These are phyloP conservation scores for Tilletia indica DNA, from an alignment of 1,284 basidiomycete genomes.

Conservation along the genomic window DNA sequence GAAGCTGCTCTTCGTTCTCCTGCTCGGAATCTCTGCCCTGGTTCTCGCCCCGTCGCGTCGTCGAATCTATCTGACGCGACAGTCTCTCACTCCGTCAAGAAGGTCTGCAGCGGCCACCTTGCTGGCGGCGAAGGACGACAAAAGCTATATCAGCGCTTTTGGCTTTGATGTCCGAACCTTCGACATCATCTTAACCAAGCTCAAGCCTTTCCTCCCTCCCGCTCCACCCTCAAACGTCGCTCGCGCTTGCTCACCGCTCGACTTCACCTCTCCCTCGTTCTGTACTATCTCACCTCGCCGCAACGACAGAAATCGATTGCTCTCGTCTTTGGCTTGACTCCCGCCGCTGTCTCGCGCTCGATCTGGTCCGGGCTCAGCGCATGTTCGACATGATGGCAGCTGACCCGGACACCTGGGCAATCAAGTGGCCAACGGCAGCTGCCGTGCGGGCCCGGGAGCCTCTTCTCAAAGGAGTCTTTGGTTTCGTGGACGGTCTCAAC, in stretches of 20 bases:
- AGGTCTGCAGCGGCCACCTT: too few species aligned
- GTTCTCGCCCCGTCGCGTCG: too few species aligned
- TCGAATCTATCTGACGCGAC: too few species aligned
- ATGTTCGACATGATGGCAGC: neutral
- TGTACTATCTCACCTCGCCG: neutral
- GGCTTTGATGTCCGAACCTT: too few species aligned
- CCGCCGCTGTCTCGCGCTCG: neutral
- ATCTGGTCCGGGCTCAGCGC: neutral
- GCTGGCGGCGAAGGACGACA: too few species aligned
- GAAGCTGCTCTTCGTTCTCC: too few species aligned
- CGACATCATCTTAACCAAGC: too few species aligned
- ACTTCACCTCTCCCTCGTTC: neutral
- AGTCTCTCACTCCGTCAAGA: too few species aligned
- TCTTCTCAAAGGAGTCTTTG: neutral
- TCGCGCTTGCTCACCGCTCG: neutral
- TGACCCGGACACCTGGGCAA: neutral
- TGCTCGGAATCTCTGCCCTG: too few species aligned
- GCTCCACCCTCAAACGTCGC: too few species aligned
- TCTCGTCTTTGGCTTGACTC: neutral
- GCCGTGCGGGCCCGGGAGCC: neutral
- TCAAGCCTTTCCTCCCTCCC: too few species aligned
- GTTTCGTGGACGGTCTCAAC: slow-evolving; percentile 1
- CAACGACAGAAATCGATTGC: neutral
- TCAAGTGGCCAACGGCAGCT: neutral
- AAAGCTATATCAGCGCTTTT: too few species aligned